Evolutionary conservation across 1,139 yeast genomes (phyloP).

Genomic region (Scheffersomyces lignicola): DNA sequence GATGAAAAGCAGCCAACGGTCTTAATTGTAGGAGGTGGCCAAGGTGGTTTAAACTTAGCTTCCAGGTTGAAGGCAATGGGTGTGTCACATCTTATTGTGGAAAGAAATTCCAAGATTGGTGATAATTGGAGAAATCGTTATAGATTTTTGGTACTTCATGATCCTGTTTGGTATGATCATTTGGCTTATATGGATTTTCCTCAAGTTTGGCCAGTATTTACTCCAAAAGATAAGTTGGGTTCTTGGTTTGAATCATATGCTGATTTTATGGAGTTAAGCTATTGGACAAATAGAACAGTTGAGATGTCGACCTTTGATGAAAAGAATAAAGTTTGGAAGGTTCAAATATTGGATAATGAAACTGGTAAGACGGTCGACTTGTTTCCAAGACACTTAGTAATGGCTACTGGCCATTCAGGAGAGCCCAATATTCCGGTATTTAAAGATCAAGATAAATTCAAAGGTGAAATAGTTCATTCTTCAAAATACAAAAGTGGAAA

Average conservation of each 20-base stretch:
- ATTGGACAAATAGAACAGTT: slow-evolving; percentile 33
- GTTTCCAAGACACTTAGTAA: slow-evolving; percentile 33
- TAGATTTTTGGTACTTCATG: slow-evolving; percentile 43
- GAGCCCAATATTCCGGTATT: slow-evolving; percentile 42
- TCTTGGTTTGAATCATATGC: slow-evolving; percentile 42
- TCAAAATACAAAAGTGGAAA: slow-evolving; percentile 40
- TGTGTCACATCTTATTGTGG: slow-evolving; percentile 34
- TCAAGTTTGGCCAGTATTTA: slow-evolving; percentile 40
- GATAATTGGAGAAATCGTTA: slow-evolving; percentile 49
- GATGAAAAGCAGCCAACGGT: slow-evolving; percentile 35
- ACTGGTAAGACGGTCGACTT: slow-evolving; percentile 16
- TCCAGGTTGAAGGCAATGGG: slow-evolving; percentile 43
- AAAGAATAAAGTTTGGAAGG: slow-evolving; percentile 28
- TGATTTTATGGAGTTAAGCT: slow-evolving; percentile 36
- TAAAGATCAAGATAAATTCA: slow-evolving; percentile 32
- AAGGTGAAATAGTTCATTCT: slow-evolving; percentile 40
- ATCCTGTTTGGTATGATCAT: slow-evolving; percentile 44
- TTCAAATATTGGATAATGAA: slow-evolving; percentile 18
- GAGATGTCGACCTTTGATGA: slow-evolving; percentile 30
- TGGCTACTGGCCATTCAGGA: slow-evolving; percentile 46
- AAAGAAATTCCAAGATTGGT: slow-evolving; percentile 34
- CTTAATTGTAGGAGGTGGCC: slow-evolving; percentile 46
- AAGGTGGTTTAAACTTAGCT: slow-evolving; percentile 41
- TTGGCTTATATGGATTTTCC: slow-evolving; percentile 39
- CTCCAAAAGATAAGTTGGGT: slow-evolving; percentile 45